Conservation (phyloP, 257 asterid genomes). For the Petunia axillaris region DNA sequence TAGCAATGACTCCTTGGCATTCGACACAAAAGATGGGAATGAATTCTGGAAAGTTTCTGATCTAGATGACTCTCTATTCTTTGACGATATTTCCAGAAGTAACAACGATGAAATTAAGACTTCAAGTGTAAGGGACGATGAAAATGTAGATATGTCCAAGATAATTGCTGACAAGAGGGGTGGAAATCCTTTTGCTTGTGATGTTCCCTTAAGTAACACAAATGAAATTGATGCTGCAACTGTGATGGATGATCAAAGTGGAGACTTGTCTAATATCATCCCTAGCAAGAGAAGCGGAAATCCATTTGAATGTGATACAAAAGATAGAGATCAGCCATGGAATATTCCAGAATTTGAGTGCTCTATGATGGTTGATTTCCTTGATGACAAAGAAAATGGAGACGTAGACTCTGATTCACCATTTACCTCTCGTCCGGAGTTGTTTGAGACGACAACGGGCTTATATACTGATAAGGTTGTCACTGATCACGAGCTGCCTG, state of each 20-base stretch:
- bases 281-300: slow-evolving; percentile 40
- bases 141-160: neutral
- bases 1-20: slow-evolving; percentile 29
- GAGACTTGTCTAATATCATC: slow-evolving; percentile 29
- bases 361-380: slow-evolving; percentile 31
- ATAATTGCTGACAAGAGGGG: slow-evolving; percentile 34
- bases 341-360: slow-evolving; percentile 37
- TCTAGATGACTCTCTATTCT: slow-evolving; percentile 29
- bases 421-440: slow-evolving; percentile 31
- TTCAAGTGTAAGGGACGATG: slow-evolving; percentile 35
- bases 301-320: slow-evolving; percentile 40
- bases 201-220: slow-evolving; percentile 33
- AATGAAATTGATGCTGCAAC: slow-evolving; percentile 35
- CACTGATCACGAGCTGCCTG: slow-evolving; percentile 55
- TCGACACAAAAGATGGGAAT: slow-evolving; percentile 36
- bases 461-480: slow-evolving; percentile 56
- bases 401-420: slow-evolving; percentile 36
- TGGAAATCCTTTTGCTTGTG: slow-evolving; percentile 42
- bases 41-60: slow-evolving; percentile 38
- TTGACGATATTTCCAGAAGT: slow-evolving; percentile 35
- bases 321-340: slow-evolving; percentile 37
- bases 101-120: slow-evolving; percentile 31
- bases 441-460: slow-evolving; percentile 32
- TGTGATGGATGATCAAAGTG: slow-evolving; percentile 35
- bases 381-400: slow-evolving; percentile 33